A percentile compares a stretch with the other conserved stretches of the same genome.
These are phyloP conservation scores for Aspergillus haitiensis DNA, from an alignment of 495 filamentous ascomycete genomes.

Conservation along the genomic window DNA sequence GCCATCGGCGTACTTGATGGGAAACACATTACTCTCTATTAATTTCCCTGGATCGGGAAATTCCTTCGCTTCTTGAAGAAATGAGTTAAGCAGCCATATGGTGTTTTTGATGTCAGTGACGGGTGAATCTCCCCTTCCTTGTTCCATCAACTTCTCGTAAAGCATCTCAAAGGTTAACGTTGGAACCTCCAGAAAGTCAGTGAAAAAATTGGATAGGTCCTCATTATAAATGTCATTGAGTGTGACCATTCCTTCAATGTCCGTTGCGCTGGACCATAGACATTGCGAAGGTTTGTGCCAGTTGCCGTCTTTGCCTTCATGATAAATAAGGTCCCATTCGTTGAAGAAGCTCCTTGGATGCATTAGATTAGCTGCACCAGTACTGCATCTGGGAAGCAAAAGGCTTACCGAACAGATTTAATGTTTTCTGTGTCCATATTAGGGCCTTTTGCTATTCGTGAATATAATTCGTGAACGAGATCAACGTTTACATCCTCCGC, in stretches of 20 bases:
- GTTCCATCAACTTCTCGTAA: constrained; percentile 33
- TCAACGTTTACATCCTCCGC: constrained; percentile 9
- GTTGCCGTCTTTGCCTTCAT: constrained; percentile 10
- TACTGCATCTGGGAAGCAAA: background rate
- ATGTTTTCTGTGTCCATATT: background rate
- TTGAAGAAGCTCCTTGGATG: constrained; percentile 17
- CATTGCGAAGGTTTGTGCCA: constrained; percentile 39
- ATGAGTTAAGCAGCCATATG: constrained; percentile 38
- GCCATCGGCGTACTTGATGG: constrained; percentile 27
- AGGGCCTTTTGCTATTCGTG: constrained; percentile 11
- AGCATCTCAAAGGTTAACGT: constrained; percentile 34
- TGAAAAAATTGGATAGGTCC: constrained; percentile 37
- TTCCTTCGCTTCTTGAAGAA: constrained; percentile 15
- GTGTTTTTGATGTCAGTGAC: constrained; percentile 33
- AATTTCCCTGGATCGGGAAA: constrained; percentile 15
- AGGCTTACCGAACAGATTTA: background rate
- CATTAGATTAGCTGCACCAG: background rate
- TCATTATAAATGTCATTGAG: constrained; percentile 36
- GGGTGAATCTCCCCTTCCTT: constrained; percentile 15
- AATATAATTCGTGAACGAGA: constrained; percentile 18
- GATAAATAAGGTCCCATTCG: constrained; percentile 31
- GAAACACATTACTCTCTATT: constrained; percentile 27
- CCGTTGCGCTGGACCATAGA: constrained; percentile 40
- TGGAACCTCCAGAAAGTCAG: constrained; percentile 33
- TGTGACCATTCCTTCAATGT: constrained; percentile 36